A percentile compares a stretch with the other conserved stretches of the same genome.
Evolutionary conservation across 768 basidiomycete species (phyloP).

Genomic region (Mycena alexandri): DNA sequence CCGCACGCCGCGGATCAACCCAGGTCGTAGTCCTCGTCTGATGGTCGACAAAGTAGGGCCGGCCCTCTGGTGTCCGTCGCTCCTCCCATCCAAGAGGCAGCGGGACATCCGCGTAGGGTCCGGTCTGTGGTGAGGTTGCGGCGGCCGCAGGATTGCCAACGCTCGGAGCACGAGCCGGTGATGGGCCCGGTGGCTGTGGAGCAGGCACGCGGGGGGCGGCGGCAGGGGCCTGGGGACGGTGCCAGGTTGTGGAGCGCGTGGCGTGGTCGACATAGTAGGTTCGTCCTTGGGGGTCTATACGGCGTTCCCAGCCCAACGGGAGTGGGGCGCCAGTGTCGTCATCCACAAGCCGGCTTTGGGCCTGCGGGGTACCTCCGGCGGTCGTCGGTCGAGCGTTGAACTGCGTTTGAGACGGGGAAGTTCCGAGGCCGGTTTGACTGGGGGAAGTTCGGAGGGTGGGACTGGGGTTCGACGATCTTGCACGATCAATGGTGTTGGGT

Average conservation of each 20-base stretch:
- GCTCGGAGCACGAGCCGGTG: conserved; percentile 42
- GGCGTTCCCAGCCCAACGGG: conserved; percentile 87
- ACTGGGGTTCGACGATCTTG: conserved; percentile 32
- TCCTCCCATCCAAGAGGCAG: conserved; percentile 95
- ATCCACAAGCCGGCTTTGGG: conserved; percentile 51
- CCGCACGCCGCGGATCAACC: conserved; percentile 83
- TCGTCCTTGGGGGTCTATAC: conserved; percentile 77
- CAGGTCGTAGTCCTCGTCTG: conserved; percentile 93
- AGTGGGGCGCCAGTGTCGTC: conserved; percentile 75
- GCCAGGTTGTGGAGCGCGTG: conserved; percentile 86
- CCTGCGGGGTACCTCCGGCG: conserved; percentile 34
- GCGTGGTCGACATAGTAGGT: conserved; percentile 92
- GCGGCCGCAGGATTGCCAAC: conserved; percentile 27
- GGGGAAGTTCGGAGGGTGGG: conserved; percentile 43
- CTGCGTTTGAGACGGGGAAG: conserved; percentile 44
- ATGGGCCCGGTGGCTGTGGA: conserved; percentile 30
- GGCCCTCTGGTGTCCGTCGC: conserved; percentile 88
- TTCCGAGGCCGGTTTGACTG: conserved; percentile 43
- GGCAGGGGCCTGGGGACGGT: conserved; percentile 57
- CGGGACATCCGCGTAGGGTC: conserved; percentile 71
- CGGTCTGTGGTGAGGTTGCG: conserved; percentile 48
- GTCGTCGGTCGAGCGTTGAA: conserved; percentile 27
- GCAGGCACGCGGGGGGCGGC: conserved; percentile 41
- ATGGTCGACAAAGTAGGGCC: conserved; percentile 75
- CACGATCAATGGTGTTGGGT: conserved; percentile 31